Evolutionary conservation across 192 early-diverging fungal genomes (phyloP).

Genomic region (Chytriomyces sp.): DNA sequence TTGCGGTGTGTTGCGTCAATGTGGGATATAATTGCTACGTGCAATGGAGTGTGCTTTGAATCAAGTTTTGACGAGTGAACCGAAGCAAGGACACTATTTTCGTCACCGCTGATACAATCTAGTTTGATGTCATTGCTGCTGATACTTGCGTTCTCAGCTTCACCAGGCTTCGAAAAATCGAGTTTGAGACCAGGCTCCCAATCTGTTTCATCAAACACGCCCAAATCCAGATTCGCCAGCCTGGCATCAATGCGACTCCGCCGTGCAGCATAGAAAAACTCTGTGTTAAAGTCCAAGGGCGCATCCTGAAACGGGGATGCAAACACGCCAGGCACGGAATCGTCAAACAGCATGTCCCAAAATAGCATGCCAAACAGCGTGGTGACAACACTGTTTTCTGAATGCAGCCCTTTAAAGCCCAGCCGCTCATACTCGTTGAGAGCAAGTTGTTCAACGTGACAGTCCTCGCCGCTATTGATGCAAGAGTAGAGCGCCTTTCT

Average conservation of each 20-base stretch:
- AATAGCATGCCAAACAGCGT: conserved; percentile 57
- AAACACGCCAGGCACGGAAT: conserved; percentile 47
- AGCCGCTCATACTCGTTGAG: conserved; percentile 30
- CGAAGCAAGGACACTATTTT: too few species aligned
- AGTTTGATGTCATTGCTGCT: background rate
- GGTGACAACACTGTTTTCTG: conserved; percentile 52
- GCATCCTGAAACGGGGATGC: conserved; percentile 50
- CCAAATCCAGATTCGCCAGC: conserved; percentile 33
- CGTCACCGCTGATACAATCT: too few species aligned
- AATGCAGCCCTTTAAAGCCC: conserved; percentile 51
- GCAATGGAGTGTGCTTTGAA: background rate
- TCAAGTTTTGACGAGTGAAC: too few species aligned
- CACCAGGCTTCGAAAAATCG: conserved; percentile 35
- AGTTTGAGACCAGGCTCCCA: background rate
- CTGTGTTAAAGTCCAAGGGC: conserved; percentile 54
- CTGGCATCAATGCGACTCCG: conserved; percentile 35
- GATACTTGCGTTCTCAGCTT: conserved; percentile 15
- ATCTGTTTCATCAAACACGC: conserved; percentile 3
- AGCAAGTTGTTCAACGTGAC: conserved; percentile 44
- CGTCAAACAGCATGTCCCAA: conserved; percentile 50
- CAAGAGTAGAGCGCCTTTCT: conserved; percentile 38
- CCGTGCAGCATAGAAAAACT: conserved; percentile 48
- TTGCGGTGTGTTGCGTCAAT: conserved; percentile 16
- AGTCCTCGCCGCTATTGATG: conserved; percentile 3
- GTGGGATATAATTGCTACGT: conserved; percentile 18